Conservation (phyloP, 805 yeast species). For the Torulaspora maleeae region DNA sequence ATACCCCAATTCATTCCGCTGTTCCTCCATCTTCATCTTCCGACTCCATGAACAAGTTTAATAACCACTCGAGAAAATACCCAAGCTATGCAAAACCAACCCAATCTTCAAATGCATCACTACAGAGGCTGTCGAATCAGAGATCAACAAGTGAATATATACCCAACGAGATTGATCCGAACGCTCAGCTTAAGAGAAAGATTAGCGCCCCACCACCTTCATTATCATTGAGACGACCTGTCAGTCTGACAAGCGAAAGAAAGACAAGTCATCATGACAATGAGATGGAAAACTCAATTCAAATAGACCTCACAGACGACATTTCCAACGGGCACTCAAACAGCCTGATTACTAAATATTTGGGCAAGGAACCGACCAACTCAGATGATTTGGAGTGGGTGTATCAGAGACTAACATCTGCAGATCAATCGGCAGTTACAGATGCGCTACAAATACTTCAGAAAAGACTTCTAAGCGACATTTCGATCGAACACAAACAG, state of each 20-base stretch:
- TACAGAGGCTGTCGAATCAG: slow-evolving; percentile 10
- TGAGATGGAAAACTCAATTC: slow-evolving; percentile 11
- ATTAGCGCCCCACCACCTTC: slow-evolving; percentile 25
- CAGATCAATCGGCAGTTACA: slow-evolving; percentile 7
- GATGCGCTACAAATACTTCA: slow-evolving; percentile 21
- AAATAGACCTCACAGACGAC: slow-evolving; percentile 32
- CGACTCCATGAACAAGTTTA: slow-evolving; percentile 45
- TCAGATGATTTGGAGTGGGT: slow-evolving; percentile 7
- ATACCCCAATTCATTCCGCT: slow-evolving; percentile 14
- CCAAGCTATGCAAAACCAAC: slow-evolving; percentile 35
- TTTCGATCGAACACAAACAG: background rate
- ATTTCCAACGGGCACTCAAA: slow-evolving; percentile 23
- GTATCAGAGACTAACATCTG: slow-evolving; percentile 8
- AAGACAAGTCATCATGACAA: background rate
- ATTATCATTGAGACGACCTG: background rate
- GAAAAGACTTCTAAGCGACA: slow-evolving; percentile 12
- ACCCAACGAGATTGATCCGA: slow-evolving; percentile 12
- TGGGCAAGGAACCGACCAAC: slow-evolving; percentile 12
- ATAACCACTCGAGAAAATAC: slow-evolving; percentile 24
- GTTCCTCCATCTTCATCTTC: slow-evolving; percentile 11
- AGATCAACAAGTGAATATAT: slow-evolving; percentile 29
- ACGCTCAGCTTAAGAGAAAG: slow-evolving; percentile 16
- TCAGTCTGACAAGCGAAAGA: background rate
- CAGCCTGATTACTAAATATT: slow-evolving; percentile 27
- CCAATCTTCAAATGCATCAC: slow-evolving; percentile 16